phyloP scores from a whole-genome alignment of 495 filamentous ascomycete genomes.

The Neurospora sp. region DNA sequence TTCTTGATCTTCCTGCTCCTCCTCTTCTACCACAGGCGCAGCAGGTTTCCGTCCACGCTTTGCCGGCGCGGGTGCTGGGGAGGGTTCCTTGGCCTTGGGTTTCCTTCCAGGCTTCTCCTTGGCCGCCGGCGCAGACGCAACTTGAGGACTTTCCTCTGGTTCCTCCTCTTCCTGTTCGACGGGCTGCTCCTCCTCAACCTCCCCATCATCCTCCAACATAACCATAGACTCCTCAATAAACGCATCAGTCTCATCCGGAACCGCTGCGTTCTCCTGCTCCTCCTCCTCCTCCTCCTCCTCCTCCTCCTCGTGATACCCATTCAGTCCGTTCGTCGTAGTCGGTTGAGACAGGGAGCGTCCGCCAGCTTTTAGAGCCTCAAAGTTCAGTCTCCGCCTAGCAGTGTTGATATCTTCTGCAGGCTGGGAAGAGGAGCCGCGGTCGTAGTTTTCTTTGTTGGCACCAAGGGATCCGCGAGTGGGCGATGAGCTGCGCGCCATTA shows the following conservation, averaged over 20 bases:
- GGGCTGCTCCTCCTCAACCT: constrained; percentile 4
- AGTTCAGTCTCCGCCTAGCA: constrained; percentile 31
- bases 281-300: constrained; percentile 12
- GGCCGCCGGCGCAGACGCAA: background rate
- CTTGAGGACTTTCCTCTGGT: constrained; percentile 5
- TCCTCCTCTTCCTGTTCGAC: constrained; percentile 13
- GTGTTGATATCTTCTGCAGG: constrained; percentile 3
- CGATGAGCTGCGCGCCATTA: constrained; percentile 34
- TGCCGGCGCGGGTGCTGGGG: background rate
- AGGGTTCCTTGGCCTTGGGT: background rate
- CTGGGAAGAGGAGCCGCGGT: constrained; percentile 9
- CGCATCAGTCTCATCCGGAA: background rate
- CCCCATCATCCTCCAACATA: constrained; percentile 21
- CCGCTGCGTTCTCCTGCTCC: background rate
- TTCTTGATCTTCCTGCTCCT: constrained; percentile 7
- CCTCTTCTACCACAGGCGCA: constrained; percentile 11
- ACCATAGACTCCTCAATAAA: constrained; percentile 28
- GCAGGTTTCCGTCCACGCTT: background rate
- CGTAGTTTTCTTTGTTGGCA: constrained; percentile 12
- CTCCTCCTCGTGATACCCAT: constrained; percentile 4
- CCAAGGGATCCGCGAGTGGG: constrained; percentile 24
- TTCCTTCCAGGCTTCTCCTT: background rate
- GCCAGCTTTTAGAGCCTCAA: constrained; percentile 17
- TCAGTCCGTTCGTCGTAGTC: background rate
- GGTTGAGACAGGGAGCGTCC: constrained; percentile 17